Conservation (phyloP, 2,329 filamentous ascomycete genomes). For the Neonectria hederae region DNA sequence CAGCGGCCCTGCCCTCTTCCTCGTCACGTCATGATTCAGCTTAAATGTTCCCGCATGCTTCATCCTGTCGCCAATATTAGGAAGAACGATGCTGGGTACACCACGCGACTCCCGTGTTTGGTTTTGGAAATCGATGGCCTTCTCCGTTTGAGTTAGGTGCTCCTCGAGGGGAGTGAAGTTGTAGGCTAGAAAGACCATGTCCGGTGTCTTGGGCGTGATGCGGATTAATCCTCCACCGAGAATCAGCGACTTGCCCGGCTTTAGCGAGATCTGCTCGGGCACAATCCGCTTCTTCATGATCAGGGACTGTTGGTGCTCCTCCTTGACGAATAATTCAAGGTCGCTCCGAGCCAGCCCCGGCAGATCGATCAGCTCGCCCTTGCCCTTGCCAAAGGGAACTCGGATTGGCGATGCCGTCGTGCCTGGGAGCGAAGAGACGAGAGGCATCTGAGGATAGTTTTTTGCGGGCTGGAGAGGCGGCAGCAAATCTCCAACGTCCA, state of each 20-base stretch:
- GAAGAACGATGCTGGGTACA: slow-evolving; percentile 70
- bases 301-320: slow-evolving; percentile 71
- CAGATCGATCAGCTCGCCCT: slow-evolving; percentile 91
- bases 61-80: slow-evolving; percentile 67
- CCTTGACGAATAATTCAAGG: slow-evolving; percentile 75
- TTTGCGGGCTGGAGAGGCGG: slow-evolving; percentile 79
- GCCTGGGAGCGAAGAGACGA: slow-evolving; percentile 87
- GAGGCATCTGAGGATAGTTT: slow-evolving; percentile 83
- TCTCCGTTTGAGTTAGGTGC: slow-evolving; percentile 82
- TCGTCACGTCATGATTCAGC: slow-evolving; percentile 86
- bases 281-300: slow-evolving; percentile 82
- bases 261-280: slow-evolving; percentile 78
- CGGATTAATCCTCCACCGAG: slow-evolving; percentile 83
- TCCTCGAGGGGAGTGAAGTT: slow-evolving; percentile 82
- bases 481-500: slow-evolving; percentile 67
- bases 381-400: slow-evolving; percentile 85
- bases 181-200: slow-evolving; percentile 78
- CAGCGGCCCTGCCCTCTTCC: slow-evolving; percentile 76
- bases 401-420: slow-evolving; percentile 96
- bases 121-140: slow-evolving; percentile 78
- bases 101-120: slow-evolving; percentile 66
- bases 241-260: slow-evolving; percentile 80
- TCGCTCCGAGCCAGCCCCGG: slow-evolving; percentile 82
- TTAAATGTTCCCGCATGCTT: slow-evolving; percentile 77
- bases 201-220: slow-evolving; percentile 75